phyloP scores from a whole-genome alignment of 352 stramenopile genomes.

The Phytophthora podocarpi region DNA sequence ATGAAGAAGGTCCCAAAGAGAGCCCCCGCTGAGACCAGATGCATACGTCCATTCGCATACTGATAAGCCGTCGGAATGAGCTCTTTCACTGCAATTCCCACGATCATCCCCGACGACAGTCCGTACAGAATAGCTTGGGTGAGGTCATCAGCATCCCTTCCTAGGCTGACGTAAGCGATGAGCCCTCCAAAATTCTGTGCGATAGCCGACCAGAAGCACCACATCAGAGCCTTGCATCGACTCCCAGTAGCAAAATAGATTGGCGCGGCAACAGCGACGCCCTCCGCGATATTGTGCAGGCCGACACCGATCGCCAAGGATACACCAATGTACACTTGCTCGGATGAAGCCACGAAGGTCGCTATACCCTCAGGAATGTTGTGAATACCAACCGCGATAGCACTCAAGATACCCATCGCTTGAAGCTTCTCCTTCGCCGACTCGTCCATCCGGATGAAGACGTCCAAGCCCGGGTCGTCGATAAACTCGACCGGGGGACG shows the following conservation, averaged over 20 bases:
- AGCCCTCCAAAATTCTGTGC: constrained; percentile 91
- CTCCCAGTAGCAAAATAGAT: constrained; percentile 97
- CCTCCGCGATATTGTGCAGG: constrained; percentile 97
- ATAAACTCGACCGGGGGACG: constrained; percentile 37
- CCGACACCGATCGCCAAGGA: constrained; percentile 93
- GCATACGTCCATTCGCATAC: constrained; percentile 81
- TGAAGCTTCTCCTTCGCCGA: constrained; percentile 65
- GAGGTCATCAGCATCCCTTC: constrained; percentile 51
- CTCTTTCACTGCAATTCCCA: constrained; percentile 89
- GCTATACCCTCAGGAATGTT: constrained; percentile 97
- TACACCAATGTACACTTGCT: constrained; percentile 86
- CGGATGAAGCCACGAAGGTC: constrained; percentile 92
- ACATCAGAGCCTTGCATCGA: constrained; percentile 91
- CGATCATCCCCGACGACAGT: constrained; percentile 94
- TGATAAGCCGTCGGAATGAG: constrained; percentile 91
- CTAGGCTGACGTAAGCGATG: constrained; percentile 67
- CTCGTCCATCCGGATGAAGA: constrained; percentile 51
- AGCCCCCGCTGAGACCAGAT: constrained; percentile 81
- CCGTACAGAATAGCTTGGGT: constrained; percentile 93
- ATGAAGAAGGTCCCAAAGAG: constrained; percentile 89
- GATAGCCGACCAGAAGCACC: constrained; percentile 89
- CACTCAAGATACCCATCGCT: constrained; percentile 91
- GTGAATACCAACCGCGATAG: constrained; percentile 94
- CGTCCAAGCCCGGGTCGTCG: constrained; percentile 24
- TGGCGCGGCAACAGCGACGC: constrained; percentile 93